phyloP scores from a whole-genome alignment of 2,329 filamentous ascomycete genomes.

The Akanthomyces uredinophilus region DNA sequence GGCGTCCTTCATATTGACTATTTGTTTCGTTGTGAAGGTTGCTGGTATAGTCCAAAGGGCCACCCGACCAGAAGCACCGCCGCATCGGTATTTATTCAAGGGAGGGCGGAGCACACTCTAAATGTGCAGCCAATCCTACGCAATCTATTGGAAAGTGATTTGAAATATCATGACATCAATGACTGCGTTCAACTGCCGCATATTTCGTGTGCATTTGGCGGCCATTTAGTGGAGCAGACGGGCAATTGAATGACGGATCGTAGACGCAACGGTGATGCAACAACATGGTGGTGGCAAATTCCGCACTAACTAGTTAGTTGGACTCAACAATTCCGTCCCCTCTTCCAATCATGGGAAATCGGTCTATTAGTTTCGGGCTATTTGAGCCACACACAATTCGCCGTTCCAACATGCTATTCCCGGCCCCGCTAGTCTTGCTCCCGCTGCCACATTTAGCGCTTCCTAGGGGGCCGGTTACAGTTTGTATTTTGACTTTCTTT shows the following conservation, averaged over 20 bases:
- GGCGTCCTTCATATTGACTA: background rate
- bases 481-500: too few species aligned
- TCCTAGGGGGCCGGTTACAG: too few species aligned
- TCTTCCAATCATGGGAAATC: background rate
- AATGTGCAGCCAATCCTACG: background rate
- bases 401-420: background rate
- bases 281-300: background rate
- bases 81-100: background rate
- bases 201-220: background rate
- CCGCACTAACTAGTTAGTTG: too few species aligned
- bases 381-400: background rate
- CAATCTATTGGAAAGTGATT: background rate
- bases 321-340: background rate
- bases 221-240: background rate
- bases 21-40: background rate
- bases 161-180: slow-evolving; percentile 10
- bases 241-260: slow-evolving; percentile 2
- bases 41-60: background rate
- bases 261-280: slow-evolving; percentile 8
- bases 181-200: background rate
- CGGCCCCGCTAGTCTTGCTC: background rate
- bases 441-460: too few species aligned
- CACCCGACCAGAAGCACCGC: background rate
- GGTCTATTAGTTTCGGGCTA: background rate
- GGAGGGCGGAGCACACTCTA: background rate